Percentiles rank a stretch among this genome's conserved stretches.
phyloP scores from a whole-genome alignment of 2,329 filamentous ascomycete genomes.

The Talaromyces sp. region DNA sequence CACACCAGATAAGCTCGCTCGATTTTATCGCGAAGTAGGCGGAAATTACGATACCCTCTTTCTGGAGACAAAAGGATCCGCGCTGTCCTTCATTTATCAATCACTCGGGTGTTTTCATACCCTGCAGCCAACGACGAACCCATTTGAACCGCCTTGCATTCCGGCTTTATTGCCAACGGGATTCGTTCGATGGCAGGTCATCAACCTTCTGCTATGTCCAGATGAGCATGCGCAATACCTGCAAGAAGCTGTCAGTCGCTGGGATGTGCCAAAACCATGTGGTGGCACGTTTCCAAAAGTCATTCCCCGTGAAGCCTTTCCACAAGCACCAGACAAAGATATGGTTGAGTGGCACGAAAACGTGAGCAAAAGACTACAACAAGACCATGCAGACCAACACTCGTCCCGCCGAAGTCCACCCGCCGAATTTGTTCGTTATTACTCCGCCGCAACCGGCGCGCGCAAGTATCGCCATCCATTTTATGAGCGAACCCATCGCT shows the following conservation, averaged over 20 bases:
- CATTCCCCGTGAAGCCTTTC: constrained; percentile 69
- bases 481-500: constrained; percentile 14
- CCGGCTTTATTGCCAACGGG: constrained; percentile 80
- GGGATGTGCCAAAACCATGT: constrained; percentile 71
- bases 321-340: constrained; percentile 69
- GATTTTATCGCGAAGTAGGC: constrained; percentile 72
- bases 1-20: constrained; percentile 69
- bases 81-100: constrained; percentile 89
- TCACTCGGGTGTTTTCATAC: constrained; percentile 87
- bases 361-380: constrained; percentile 68
- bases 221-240: constrained; percentile 84
- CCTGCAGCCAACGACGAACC: constrained; percentile 68
- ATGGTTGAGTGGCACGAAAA: constrained; percentile 83
- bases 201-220: constrained; percentile 83
- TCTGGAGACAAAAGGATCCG: constrained; percentile 67
- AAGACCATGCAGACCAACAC: constrained; percentile 54
- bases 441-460: constrained; percentile 32
- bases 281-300: constrained; percentile 58
- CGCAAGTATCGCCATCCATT: constrained; percentile 31
- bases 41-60: constrained; percentile 80
- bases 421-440: constrained; percentile 22
- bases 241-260: constrained; percentile 74
- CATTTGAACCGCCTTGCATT: constrained; percentile 72
- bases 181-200: constrained; percentile 90
- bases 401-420: constrained; percentile 29